Evolutionary conservation across 176 grass and related monocot genomes (phyloP).

Genomic region (Aegilops longissima): DNA sequence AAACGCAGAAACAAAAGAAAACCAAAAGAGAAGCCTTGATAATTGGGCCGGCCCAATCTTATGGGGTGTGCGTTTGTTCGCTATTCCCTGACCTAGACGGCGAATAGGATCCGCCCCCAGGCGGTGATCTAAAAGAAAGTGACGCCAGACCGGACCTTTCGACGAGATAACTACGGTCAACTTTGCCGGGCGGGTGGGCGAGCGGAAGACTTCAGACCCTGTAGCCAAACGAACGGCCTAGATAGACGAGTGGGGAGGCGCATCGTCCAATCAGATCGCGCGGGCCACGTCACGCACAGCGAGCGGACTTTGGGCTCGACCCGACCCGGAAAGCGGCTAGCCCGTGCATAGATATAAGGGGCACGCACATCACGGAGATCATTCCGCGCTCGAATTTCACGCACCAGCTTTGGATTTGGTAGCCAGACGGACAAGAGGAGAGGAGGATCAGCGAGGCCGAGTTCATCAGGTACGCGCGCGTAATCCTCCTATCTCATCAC

Average conservation of each 20-base stretch:
- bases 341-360: neutral
- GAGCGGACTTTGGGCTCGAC: neutral
- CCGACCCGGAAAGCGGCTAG: neutral
- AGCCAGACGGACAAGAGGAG: neutral
- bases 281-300: slow-evolving; percentile 21
- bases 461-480: slow-evolving; percentile 22
- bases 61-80: no score
- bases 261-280: slow-evolving; percentile 36
- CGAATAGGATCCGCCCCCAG: no score
- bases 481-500: neutral
- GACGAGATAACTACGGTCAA: no score
- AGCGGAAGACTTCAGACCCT: neutral
- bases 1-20: no score
- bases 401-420: neutral
- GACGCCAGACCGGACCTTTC: no score
- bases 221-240: neutral
- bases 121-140: no score
- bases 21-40: no score
- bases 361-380: neutral
- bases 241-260: neutral
- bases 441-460: neutral
- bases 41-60: no score
- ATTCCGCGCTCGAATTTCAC: neutral
- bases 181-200: neutral
- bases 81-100: no score